Evolutionary conservation across 331 rosid species (phyloP), one percentile per base, ranked within the genome.

Genomic region (Malus hybrid): DNA sequence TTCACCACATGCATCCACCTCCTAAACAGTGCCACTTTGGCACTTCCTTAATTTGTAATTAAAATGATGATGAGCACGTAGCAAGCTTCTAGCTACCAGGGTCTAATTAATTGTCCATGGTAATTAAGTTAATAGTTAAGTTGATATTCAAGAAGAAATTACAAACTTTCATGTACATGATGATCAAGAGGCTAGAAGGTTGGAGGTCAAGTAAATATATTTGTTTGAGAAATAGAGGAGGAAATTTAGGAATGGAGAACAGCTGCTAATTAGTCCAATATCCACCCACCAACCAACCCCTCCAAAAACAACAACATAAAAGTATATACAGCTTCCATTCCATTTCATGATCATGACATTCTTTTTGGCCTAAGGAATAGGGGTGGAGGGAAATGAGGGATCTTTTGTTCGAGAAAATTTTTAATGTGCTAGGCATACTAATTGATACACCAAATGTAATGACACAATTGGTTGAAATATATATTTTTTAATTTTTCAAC

Each of bases 351-450:
- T 32, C 34, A 32, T 39, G 46, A 1, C 12, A 39, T 39, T 39
- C 13, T 9, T 39, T 39, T 50, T 16, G 56, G 56, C n/a, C 19
- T 50, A 5, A 15, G 56, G 56, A 15, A 50, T 6, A 50, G 56
- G 2, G 56, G 0, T 5, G 8, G n/a, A 15, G 56, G 56, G 44
- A 39, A 31, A 39, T 9, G 56, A 50, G n/a, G 56, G 3, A 50
- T 50, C 5, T 50, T 50, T 50, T 50, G n/a, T 50, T 50, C 19
- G 44, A 39, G 44, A 39, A 39, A 39, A 0, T 0, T 39, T 39
- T 9, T 0, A 9, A 3, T 39, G 1, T 39, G 44, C 0, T 39
- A 3, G 0, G 44, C 0, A 39, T 4, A 39, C 44, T 1, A 39
- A 1, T 39, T 39, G 44, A 39, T 2, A 9, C 1, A 39, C 4